Base-by-base conservation (phyloP, 2,329 filamentous ascomycete species). In the Escovopsis sp. region DNA sequence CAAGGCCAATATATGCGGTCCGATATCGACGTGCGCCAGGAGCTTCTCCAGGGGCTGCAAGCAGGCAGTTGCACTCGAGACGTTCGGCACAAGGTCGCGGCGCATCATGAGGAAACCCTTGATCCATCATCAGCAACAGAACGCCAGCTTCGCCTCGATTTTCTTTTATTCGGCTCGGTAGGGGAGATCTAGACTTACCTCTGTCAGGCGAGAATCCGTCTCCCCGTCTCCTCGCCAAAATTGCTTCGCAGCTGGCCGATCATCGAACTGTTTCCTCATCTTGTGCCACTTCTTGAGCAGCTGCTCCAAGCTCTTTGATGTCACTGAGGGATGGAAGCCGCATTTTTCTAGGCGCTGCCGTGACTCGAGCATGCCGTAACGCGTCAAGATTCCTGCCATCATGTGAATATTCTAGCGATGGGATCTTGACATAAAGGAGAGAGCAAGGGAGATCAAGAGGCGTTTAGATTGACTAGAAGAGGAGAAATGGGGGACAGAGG, bases 311-410 rank as follows among this genome's bases (percentile, higher is more conserved):
- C 42, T 34, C 18, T 44, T 45, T 7, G 19, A 32, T 6, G 50
- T 51, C 26, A 53, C 51, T 6, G 45, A 40, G 1, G 43, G 46
- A 39, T 50, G 49, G 26, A 52, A 50, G 18, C 49, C 49, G 30
- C 34, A 18, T 12, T 33, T 23, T 12, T 41, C 26, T 10, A 52
- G 45, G 26, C 45, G 42, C 19, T 37, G 19, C 4, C 37, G 44
- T 18, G 51, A 53, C 18, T 45, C 33, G 0, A 18, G 7, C 33
- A 53, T 48, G 38, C 46, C 42, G 28, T 53, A 53, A 23, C 23
- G 23, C 28, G 11, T 30, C 28, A 30, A 4, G 28, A 30, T 11
- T 9, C 8, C 28, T 30, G 11, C 23, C 23, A 3, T 3, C 3
- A 23, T 23, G 23, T 23, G 23, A 23, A 23, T 23, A 23, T 23